A percentile compares a stretch with the other conserved stretches of the same genome.
Evolutionary conservation across 257 asterid species (phyloP).

Genomic region (Gentiana macrophylla): DNA sequence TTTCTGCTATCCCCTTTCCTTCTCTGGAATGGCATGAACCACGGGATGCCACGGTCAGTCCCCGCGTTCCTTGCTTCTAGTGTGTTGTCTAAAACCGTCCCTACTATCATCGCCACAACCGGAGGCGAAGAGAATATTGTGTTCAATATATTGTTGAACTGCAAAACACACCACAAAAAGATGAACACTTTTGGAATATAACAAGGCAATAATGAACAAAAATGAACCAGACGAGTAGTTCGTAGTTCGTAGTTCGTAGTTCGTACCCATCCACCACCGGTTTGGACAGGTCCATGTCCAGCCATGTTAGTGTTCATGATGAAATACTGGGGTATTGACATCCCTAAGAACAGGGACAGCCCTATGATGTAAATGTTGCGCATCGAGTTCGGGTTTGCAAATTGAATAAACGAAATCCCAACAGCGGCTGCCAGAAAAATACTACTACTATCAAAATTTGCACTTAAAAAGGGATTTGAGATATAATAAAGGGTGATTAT

Average conservation of each 20-base stretch:
- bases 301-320: conserved; percentile 50
- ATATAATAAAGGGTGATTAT: too few relatives aligned
- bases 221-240: not conserved
- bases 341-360: conserved; percentile 64
- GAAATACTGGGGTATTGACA: conserved; percentile 83
- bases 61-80: conserved; percentile 46
- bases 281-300: conserved; percentile 86
- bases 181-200: not conserved
- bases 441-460: not conserved
- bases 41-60: conserved; percentile 81
- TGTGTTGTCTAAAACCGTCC: conserved; percentile 64
- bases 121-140: conserved; percentile 85
- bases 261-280: conserved; percentile 92
- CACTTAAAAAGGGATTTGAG: not conserved
- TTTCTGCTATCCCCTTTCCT: conserved; percentile 79
- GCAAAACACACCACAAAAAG: conserved; percentile 18
- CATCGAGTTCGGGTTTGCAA: conserved; percentile 84
- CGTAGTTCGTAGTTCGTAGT: conserved; percentile 15
- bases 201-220: not conserved
- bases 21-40: conserved; percentile 68
- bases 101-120: conserved; percentile 68
- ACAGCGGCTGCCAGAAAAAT: conserved; percentile 55
- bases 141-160: conserved; percentile 81
- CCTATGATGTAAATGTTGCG: conserved; percentile 81
- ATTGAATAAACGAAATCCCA: conserved; percentile 82